These are phyloP conservation scores for Ophiostoma sp. DNA, from an alignment of 2,329 filamentous ascomycete species.

Conservation along the genomic window DNA sequence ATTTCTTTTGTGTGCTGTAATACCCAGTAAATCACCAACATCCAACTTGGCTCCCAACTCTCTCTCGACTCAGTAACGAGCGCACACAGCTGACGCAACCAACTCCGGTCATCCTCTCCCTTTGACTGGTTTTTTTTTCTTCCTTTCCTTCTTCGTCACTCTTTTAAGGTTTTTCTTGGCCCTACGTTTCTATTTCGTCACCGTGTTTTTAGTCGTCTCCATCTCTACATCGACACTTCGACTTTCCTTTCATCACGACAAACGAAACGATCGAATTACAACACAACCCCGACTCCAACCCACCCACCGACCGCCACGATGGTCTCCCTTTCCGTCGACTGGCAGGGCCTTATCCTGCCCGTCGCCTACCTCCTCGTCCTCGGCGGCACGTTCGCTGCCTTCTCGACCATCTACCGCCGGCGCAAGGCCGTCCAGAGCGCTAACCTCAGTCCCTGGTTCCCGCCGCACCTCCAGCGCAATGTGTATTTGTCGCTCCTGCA, in stretches of 20 bases:
- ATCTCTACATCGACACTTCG: neutral
- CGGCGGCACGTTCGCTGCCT: constrained; percentile 83
- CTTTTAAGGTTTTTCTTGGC: neutral
- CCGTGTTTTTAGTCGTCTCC: neutral
- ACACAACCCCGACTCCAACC: too few relatives aligned
- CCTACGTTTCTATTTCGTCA: neutral
- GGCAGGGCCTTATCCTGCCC: constrained; percentile 81
- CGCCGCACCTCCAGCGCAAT: constrained; percentile 84
- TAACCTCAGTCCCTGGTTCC: constrained; percentile 92
- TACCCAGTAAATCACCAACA: neutral
- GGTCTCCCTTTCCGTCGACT: constrained; percentile 60
- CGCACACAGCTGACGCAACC: neutral
- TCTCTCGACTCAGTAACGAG: neutral
- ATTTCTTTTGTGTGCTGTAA: constrained; percentile 2
- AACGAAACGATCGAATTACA: neutral
- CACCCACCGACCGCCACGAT: constrained; percentile 38
- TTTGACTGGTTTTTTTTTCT: neutral
- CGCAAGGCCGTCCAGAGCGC: constrained; percentile 82
- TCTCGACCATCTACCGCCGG: constrained; percentile 90
- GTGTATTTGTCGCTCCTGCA: constrained; percentile 92
- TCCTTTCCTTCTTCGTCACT: neutral
- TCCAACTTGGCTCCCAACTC: neutral
- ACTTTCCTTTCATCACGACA: neutral
- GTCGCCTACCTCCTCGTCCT: constrained; percentile 88
- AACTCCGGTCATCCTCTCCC: constrained; percentile 2